Evolutionary conservation across 176 grass and related monocot species (phyloP).

Genomic region (maize (Zea mays)): DNA sequence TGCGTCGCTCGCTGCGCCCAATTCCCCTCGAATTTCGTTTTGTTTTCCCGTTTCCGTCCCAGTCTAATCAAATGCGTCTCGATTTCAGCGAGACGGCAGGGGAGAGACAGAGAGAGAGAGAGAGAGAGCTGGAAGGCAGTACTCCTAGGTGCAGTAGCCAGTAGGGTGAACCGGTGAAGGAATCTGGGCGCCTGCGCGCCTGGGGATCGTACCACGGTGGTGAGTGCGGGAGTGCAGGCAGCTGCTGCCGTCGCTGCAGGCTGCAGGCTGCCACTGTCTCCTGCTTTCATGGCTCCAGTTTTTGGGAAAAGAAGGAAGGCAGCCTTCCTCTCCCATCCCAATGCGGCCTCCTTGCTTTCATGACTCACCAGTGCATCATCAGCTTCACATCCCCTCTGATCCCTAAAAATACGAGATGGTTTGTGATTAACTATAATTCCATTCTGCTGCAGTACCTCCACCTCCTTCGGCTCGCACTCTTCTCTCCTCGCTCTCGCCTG

Average conservation of each 20-base stretch:
- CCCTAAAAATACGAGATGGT: constrained; percentile 49
- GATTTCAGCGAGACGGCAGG: constrained; percentile 13
- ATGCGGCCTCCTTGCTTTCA: constrained; percentile 21
- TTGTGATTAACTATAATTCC: constrained; percentile 44
- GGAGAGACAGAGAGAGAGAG: background rate
- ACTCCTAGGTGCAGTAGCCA: background rate
- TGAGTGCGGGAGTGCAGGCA: constrained; percentile 27
- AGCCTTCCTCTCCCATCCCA: constrained; percentile 60
- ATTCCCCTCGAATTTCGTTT: constrained; percentile 16
- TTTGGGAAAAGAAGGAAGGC: constrained; percentile 59
- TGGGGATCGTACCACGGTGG: constrained; percentile 53
- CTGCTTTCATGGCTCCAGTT: constrained; percentile 49
- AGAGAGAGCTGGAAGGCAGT: background rate
- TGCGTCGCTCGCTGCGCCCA: background rate
- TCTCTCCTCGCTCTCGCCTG: too few relatives aligned
- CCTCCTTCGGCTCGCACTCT: too few relatives aligned
- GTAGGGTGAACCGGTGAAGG: constrained; percentile 7
- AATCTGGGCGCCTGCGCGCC: constrained; percentile 50
- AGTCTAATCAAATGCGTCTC: constrained; percentile 42
- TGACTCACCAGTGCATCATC: background rate
- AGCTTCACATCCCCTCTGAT: constrained; percentile 28
- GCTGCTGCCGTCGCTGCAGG: constrained; percentile 18
- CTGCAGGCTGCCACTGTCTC: constrained; percentile 47
- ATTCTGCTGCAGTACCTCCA: background rate
- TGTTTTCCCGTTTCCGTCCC: background rate